These are phyloP conservation scores for Starmerella khaoyaiensis DNA, from an alignment of 805 yeast species.

Conservation along the genomic window DNA sequence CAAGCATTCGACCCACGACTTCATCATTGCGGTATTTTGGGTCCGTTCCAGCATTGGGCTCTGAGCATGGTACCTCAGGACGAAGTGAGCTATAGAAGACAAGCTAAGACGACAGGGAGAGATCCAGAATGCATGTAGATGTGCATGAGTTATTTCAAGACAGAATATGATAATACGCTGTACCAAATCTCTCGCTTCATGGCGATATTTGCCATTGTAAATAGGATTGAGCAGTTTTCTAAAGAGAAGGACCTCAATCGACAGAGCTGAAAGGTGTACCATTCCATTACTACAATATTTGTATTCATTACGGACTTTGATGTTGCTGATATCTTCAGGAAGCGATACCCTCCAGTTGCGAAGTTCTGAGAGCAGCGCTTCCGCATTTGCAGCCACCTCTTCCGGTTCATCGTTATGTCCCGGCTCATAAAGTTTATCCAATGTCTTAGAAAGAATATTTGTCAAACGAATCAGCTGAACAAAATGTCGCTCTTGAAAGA, in stretches of 20 bases:
- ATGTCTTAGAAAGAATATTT: slow-evolving; percentile 21
- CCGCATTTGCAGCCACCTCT: slow-evolving; percentile 8
- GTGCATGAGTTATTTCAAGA: slow-evolving; percentile 27
- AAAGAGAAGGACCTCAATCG: slow-evolving; percentile 25
- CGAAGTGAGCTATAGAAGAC: slow-evolving; percentile 27
- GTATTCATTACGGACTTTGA: slow-evolving; percentile 20
- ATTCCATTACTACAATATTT: slow-evolving; percentile 27
- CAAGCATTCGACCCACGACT: slow-evolving; percentile 27
- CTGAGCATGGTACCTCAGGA: slow-evolving; percentile 27
- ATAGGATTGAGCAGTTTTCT: slow-evolving; percentile 22
- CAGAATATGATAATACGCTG: slow-evolving; percentile 25
- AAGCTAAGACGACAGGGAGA: slow-evolving; percentile 25
- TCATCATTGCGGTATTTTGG: slow-evolving; percentile 22
- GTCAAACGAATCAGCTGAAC: slow-evolving; percentile 24
- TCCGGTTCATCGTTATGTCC: slow-evolving; percentile 12
- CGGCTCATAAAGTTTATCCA: slow-evolving; percentile 21
- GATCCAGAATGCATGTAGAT: slow-evolving; percentile 29
- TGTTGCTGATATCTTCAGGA: slow-evolving; percentile 23
- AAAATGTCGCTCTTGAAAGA: slow-evolving; percentile 24
- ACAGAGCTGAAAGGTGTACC: slow-evolving; percentile 23
- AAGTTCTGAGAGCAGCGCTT: slow-evolving; percentile 17
- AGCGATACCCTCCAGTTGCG: slow-evolving; percentile 22
- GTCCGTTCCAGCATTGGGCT: slow-evolving; percentile 22
- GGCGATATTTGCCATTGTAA: slow-evolving; percentile 21
- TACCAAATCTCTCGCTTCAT: slow-evolving; percentile 23